Evolutionary conservation across 306 rosid genomes (phyloP).

Genomic region (Cyclanthera cordifolia): DNA sequence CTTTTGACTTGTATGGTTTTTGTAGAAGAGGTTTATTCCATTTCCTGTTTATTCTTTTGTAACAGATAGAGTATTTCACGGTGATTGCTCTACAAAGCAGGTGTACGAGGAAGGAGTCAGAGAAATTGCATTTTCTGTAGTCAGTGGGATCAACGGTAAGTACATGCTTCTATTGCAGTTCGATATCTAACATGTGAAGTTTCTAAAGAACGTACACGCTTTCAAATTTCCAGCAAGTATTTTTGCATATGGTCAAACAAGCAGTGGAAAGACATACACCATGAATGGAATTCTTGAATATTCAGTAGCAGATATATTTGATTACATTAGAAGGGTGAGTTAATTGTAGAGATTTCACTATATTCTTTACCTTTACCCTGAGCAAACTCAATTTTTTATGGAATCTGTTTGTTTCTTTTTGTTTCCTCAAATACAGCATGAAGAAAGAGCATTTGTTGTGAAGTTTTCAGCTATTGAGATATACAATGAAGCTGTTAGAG

Average conservation of each 20-base stretch:
- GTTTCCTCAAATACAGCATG: constrained; percentile 48
- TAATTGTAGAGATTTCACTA: constrained; percentile 6
- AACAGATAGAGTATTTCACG: constrained; percentile 79
- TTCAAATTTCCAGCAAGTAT: constrained; percentile 56
- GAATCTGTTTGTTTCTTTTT: constrained; percentile 7
- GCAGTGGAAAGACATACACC: constrained; percentile 99
- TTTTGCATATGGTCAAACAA: constrained; percentile 97
- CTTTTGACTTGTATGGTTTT: constrained; percentile 9
- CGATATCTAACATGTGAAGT: constrained; percentile 22
- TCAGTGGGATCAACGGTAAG: constrained; percentile 89
- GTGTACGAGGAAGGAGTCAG: constrained; percentile 84
- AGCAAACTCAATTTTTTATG: not conserved
- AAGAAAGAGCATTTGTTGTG: constrained; percentile 82
- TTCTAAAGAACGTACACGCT: constrained; percentile 11
- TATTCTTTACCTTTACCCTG: not conserved
- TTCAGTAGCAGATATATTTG: constrained; percentile 84
- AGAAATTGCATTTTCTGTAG: constrained; percentile 89
- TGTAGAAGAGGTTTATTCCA: constrained; percentile 14
- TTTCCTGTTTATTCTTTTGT: not conserved
- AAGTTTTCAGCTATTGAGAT: constrained; percentile 95
- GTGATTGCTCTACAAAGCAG: constrained; percentile 72
- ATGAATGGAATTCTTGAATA: constrained; percentile 89
- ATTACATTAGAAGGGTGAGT: constrained; percentile 64
- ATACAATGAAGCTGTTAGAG: constrained; percentile 94
- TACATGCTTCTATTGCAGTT: constrained; percentile 7